Percentiles rank a stretch among this genome's conserved stretches.
Evolutionary conservation across 2,329 filamentous ascomycete genomes (phyloP).

Genomic region (Trichophyton schoenleinii): DNA sequence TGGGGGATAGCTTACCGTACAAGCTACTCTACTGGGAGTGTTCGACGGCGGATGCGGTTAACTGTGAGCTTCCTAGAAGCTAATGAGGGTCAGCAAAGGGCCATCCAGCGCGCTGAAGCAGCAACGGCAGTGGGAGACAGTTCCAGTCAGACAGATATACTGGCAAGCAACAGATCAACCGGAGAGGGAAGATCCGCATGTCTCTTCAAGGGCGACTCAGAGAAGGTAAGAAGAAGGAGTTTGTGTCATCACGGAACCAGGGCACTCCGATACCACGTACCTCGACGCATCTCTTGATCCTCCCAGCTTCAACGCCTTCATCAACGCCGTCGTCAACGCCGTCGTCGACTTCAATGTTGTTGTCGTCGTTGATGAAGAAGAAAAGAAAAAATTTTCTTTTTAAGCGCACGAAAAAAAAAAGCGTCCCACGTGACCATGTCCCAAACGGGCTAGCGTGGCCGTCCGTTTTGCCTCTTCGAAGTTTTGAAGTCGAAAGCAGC

Average conservation of each 20-base stretch:
- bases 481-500: background rate
- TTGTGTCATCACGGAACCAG: constrained; percentile 23
- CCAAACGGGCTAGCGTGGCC: background rate
- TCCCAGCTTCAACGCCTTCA: background rate
- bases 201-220: constrained; percentile 58
- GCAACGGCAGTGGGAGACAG: background rate
- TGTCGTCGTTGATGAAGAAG: constrained; percentile 8
- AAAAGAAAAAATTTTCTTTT: constrained; percentile 11
- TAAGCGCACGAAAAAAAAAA: background rate
- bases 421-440: background rate
- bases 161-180: constrained; percentile 59
- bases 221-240: constrained; percentile 42
- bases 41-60: no score
- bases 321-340: background rate
- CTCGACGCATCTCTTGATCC: background rate
- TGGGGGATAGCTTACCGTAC: constrained; percentile 12
- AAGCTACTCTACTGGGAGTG: no score
- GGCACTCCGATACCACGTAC: background rate
- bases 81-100: background rate
- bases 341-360: constrained; percentile 40
- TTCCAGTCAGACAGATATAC: constrained; percentile 52
- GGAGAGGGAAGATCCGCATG: constrained; percentile 48
- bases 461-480: background rate
- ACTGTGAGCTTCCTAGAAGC: no score
- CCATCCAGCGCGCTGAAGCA: background rate